phyloP scores from a whole-genome alignment of 2,329 filamentous ascomycete species.

The Chrysoporthe cubensis region DNA sequence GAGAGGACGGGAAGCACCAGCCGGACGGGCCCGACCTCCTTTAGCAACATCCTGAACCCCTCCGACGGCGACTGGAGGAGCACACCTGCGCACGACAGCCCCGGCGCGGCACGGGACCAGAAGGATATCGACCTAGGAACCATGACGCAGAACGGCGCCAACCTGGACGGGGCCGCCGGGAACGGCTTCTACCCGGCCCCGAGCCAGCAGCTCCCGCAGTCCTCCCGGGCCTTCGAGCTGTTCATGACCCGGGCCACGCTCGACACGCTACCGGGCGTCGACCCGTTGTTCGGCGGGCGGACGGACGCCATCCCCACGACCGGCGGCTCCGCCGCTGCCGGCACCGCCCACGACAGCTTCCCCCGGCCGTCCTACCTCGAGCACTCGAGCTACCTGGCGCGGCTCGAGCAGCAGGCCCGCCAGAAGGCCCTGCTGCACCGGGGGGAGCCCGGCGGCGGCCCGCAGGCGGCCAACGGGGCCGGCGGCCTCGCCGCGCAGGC shows the following conservation, averaged over 20 bases:
- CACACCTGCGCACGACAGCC: not conserved
- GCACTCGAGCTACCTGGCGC: constrained; percentile 76
- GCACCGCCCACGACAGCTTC: constrained; percentile 53
- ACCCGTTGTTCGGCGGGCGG: constrained; percentile 28
- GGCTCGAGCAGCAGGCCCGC: constrained; percentile 71
- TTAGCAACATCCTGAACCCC: constrained; percentile 60
- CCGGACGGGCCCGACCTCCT: constrained; percentile 38
- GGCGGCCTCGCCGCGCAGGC: constrained; percentile 54
- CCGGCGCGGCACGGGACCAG: not conserved
- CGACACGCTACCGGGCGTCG: constrained; percentile 34
- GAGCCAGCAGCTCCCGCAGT: constrained; percentile 45
- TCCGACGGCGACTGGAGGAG: constrained; percentile 40
- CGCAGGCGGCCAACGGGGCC: constrained; percentile 49
- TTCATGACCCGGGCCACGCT: constrained; percentile 41
- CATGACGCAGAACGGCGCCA: constrained; percentile 37
- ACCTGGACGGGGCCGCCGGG: constrained; percentile 33
- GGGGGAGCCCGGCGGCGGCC: constrained; percentile 45
- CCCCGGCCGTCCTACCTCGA: constrained; percentile 85
- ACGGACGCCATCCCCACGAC: constrained; percentile 11
- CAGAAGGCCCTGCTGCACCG: constrained; percentile 58
- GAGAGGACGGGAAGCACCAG: constrained; percentile 41
- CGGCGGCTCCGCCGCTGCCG: constrained; percentile 31
- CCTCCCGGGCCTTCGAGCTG: constrained; percentile 58
- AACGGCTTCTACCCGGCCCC: constrained; percentile 35
- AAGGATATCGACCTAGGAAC: not conserved